phyloP scores from a whole-genome alignment of 2,329 filamentous ascomycete genomes.

The Dothidotthia symphoricarpi region DNA sequence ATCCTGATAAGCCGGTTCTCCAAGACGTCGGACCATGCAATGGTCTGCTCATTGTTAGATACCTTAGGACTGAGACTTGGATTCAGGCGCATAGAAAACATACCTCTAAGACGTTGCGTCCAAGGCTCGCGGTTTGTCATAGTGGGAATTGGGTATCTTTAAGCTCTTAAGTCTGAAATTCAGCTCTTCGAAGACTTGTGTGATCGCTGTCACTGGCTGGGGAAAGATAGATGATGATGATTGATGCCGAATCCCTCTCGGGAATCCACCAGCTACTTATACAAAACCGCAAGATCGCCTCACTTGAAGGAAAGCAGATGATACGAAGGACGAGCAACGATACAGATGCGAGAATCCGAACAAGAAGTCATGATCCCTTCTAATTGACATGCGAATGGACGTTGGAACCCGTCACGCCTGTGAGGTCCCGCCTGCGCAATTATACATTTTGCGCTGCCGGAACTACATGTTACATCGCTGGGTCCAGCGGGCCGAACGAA shows the following conservation, averaged over 20 bases:
- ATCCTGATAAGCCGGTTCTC: conserved; percentile 35
- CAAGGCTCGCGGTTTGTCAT: conserved; percentile 25
- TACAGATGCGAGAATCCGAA: conserved; percentile 17
- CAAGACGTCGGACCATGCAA: conserved; percentile 26
- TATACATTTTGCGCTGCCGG: conserved; percentile 11
- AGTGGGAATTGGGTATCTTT: neutral
- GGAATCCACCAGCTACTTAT: conserved; percentile 9
- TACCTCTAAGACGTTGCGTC: conserved; percentile 33
- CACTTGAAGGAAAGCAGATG: conserved; percentile 4
- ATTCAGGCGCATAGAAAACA: conserved; percentile 6
- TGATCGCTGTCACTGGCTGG: no score
- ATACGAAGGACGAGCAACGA: conserved; percentile 5
- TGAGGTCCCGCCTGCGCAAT: conserved; percentile 18
- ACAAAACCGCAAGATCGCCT: conserved; percentile 4
- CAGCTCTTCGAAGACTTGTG: no score
- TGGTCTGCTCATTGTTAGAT: conserved; percentile 28
- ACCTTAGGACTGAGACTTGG: neutral
- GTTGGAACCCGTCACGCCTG: conserved; percentile 15
- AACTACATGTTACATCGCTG: neutral
- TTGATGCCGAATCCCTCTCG: neutral
- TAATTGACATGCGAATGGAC: conserved; percentile 13
- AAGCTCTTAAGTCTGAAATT: no score
- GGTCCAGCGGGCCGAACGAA: conserved; percentile 9
- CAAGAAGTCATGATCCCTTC: conserved; percentile 20
- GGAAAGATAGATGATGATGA: no score